Evolutionary conservation across 2,329 filamentous ascomycete genomes (phyloP).

Genomic region (Nothophaeocryptopus gaeumannii): DNA sequence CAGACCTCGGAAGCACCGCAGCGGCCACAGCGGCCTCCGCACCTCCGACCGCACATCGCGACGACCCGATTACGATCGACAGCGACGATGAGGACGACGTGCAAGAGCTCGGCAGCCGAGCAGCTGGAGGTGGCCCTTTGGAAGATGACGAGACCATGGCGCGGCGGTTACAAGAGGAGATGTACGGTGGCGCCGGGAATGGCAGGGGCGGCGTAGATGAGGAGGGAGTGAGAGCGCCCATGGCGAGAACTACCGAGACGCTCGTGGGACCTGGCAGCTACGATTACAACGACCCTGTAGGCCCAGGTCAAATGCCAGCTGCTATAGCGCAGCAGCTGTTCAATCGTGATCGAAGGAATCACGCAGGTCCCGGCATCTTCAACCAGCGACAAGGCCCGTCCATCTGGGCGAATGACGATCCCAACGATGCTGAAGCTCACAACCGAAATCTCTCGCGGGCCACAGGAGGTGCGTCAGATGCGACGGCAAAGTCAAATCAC

Average conservation of each 20-base stretch:
- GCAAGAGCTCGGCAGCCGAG: constrained; percentile 27
- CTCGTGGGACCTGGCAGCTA: constrained; percentile 68
- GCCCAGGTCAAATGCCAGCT: constrained; percentile 56
- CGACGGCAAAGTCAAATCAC: constrained; percentile 68
- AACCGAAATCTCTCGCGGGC: constrained; percentile 57
- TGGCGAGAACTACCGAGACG: constrained; percentile 87
- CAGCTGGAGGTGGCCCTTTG: constrained; percentile 30
- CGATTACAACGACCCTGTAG: constrained; percentile 46
- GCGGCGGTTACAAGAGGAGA: constrained; percentile 83
- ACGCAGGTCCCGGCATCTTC: constrained; percentile 57
- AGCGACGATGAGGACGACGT: constrained; percentile 52
- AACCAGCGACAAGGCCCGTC: constrained; percentile 59
- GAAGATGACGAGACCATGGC: constrained; percentile 96
- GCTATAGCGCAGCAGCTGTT: constrained; percentile 64
- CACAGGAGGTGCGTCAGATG: constrained; percentile 63
- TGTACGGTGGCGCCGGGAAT: constrained; percentile 62
- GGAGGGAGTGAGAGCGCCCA: constrained; percentile 79
- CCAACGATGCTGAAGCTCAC: constrained; percentile 48
- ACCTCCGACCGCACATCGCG: constrained; percentile 27
- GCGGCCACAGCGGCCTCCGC: constrained; percentile 39
- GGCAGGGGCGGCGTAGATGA: constrained; percentile 42
- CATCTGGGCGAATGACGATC: constrained; percentile 57
- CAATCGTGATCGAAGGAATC: constrained; percentile 41
- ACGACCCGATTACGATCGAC: constrained; percentile 70
- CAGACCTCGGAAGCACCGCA: constrained; percentile 48